Base-by-base conservation (phyloP, 169 alveolate genomes). In the Cryptosporidium tyzzeri region DNA sequence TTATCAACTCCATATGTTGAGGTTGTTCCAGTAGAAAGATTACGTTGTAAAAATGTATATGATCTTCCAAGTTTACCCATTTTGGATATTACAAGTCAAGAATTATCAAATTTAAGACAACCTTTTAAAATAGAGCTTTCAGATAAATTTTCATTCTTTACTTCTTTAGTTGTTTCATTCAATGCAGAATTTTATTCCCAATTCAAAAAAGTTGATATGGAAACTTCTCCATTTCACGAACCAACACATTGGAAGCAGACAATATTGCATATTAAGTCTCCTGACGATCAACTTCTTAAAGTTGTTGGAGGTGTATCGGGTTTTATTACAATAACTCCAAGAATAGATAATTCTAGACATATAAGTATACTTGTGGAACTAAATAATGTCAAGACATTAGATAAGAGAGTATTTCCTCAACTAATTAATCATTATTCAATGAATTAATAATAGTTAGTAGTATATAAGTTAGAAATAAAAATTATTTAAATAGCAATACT, bases 201-300 rank as follows among this genome's bases (percentile, higher is more conserved):
- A 44, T 53, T 62, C 16, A 70, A 59, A 39, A 39, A 12, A 29
- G 65, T 69, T 21, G 50, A 23, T 44, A 73, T 93, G 86, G 86
- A 93, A 26, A 93, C 96, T 18, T 86, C 95, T 23, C 92, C 94
- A 29, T 92, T 92, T 59, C 53, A 84, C 39, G 85, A 69, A 85
- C 84, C 93, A 31, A 93, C 96, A 59, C 96, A 93, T 68, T 93
- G 96, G 96, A 93, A 92, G 51, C 96, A 93, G 84, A 86, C 91
- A n/a, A 86, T 93, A 29, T 71, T 93, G 48, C 96, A 93, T 69
- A 48, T 93, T 59, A 80, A 44, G 14, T 59, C 80, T n/a, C 89
- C 89, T 0, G 65, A 67, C 9, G 51, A 80, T 31, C n/a, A 37
- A 21, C 39, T 80, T 26, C 41, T 80, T 0, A 80, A 80, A 33